Percentiles rank a stretch among this genome's conserved stretches.
Evolutionary conservation across 106 monocot genomes (phyloP).

Genomic region (Dendrobium catenatum): DNA sequence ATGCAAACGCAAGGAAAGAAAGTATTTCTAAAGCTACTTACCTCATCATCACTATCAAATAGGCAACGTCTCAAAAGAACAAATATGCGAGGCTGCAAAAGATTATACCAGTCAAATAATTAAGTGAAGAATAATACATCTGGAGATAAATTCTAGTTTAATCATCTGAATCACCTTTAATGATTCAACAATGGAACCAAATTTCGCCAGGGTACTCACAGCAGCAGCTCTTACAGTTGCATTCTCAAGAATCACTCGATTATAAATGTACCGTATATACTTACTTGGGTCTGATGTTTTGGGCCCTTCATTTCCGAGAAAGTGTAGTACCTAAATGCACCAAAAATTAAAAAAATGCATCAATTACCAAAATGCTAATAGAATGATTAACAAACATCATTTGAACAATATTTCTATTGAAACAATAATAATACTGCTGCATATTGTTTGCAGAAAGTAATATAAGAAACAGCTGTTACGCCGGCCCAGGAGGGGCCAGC

Average conservation of each 20-base stretch:
- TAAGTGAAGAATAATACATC: not conserved
- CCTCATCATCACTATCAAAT: slow-evolving; percentile 98
- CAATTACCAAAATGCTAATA: not conserved
- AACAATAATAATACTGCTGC: slow-evolving; percentile 1
- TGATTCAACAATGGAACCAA: slow-evolving; percentile 86
- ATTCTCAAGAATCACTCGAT: slow-evolving; percentile 98
- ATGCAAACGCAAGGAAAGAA: not conserved
- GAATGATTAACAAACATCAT: not conserved
- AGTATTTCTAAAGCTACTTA: slow-evolving; percentile 6
- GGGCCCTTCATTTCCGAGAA: slow-evolving; percentile 96
- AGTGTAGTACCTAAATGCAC: slow-evolving; percentile 76
- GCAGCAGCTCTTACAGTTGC: slow-evolving; percentile 93
- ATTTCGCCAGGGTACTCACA: slow-evolving; percentile 96
- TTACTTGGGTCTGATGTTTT: slow-evolving; percentile 95
- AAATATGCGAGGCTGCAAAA: slow-evolving; percentile 92
- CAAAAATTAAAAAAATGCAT: not conserved
- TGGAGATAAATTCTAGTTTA: not conserved
- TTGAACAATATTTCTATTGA: not conserved
- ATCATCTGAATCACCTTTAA: slow-evolving; percentile 59
- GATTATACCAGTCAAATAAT: not conserved
- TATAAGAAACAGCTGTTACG: not conserved
- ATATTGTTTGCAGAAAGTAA: not conserved
- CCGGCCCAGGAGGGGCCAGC: no score
- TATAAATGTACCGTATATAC: slow-evolving; percentile 95
- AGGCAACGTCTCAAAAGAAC: slow-evolving; percentile 93